Base-by-base conservation (phyloP, 768 basidiomycete genomes). In the Russula sp. region DNA sequence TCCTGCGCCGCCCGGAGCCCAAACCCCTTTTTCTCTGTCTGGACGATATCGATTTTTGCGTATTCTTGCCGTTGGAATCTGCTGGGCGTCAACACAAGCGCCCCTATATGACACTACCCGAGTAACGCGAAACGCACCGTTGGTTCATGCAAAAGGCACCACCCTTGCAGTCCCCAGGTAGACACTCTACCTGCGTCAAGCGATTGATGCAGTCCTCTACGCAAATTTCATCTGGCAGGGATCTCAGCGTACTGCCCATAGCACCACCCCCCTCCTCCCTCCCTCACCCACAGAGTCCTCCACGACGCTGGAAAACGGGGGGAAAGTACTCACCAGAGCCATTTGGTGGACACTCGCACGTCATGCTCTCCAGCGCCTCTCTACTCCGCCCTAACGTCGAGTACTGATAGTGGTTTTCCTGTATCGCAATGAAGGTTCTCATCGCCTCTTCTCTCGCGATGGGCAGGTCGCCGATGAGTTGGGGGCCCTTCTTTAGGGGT, bases 191-290 rank as follows among this genome's bases (percentile, higher is more conserved):
- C 75, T 96, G 95, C 31, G 97, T 95, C 65, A 98, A 83, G 62
- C 94, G 82, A 75, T 98, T 99, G 77, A 99, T 98, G 74, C 97
- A 99, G 77, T 96, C 91, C 44, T 85, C 83, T 31, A 94, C 93
- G 75, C 97, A 99, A 6, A 93, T 92, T 57, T 75, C 75, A 49
- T 83, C 78, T 13, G 78, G 79, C 65, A 80, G 75, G 71, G 10
- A 65, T 79, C 90, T 92, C 71, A 72, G 66, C 59, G 65, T 50
- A 65, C 64, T 66, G 61, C 66, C 55, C 27, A 27, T 27, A 1
- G 27, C 27, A 27, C 27, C 27, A 27, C 27, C 27, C 27, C 27
- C 27, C 22, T n/a, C 1, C 22, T 2, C 22, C 22, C 22, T 2
- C 2, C 22, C 27, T 27, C 27, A 27, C 27, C 27, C 27, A 27